phyloP scores from a whole-genome alignment of 306 rosid species.

The Myrica gale region DNA sequence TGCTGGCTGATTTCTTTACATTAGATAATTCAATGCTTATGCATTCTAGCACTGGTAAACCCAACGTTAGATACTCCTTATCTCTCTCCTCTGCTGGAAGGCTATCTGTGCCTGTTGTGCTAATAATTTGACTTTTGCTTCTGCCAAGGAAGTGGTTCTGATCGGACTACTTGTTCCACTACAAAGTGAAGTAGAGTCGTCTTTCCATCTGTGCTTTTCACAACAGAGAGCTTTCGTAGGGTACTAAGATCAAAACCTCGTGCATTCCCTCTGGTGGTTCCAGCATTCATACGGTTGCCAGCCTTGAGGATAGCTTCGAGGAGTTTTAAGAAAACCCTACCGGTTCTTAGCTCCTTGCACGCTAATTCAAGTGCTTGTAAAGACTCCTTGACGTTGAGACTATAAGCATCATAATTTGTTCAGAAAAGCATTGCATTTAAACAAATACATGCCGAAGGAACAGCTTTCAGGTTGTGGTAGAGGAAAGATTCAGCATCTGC shows the following conservation, averaged over 20 bases:
- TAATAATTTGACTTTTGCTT: conserved; percentile 11
- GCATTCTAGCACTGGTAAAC: conserved; percentile 48
- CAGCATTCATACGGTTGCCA: conserved; percentile 83
- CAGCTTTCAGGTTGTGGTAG: conserved; percentile 56
- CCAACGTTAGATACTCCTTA: conserved; percentile 40
- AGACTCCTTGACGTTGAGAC: conserved; percentile 55
- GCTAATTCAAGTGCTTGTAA: conserved; percentile 57
- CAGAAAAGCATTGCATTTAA: conserved; percentile 73
- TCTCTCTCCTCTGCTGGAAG: conserved; percentile 35
- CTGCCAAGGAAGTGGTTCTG: conserved; percentile 20
- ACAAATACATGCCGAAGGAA: conserved; percentile 67
- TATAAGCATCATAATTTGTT: conserved; percentile 54
- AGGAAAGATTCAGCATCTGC: conserved; percentile 82
- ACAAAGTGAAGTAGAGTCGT: conserved; percentile 72
- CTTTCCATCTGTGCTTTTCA: conserved; percentile 76
- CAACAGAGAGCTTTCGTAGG: conserved; percentile 67
- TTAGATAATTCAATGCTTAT: conserved; percentile 52
- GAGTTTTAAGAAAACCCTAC: conserved; percentile 63
- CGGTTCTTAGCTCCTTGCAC: conserved; percentile 62
- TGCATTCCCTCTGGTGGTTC: conserved; percentile 80
- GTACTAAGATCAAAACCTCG: conserved; percentile 75
- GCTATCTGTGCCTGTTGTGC: conserved; percentile 11
- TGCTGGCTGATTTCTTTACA: conserved; percentile 66
- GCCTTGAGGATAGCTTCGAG: conserved; percentile 90
- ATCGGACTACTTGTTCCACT: conserved; percentile 72